phyloP scores from a whole-genome alignment of 1,284 basidiomycete genomes.

The Ganoderma resinaceum region DNA sequence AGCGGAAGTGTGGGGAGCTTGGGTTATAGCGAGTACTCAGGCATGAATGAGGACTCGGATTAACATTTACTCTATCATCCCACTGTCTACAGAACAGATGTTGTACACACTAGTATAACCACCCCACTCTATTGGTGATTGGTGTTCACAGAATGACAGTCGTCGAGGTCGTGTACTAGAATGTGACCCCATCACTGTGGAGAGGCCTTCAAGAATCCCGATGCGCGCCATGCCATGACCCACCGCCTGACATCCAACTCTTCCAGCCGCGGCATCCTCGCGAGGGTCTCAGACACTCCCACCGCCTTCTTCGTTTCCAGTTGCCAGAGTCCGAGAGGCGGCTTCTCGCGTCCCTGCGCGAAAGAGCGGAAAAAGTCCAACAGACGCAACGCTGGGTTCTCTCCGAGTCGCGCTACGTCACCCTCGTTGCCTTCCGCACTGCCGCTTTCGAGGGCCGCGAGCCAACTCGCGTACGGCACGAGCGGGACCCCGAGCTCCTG shows the following conservation, averaged over 20 bases:
- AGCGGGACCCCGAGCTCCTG: slow-evolving; percentile 18
- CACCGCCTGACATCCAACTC: slow-evolving; percentile 12
- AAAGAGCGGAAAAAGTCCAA: slow-evolving; percentile 25
- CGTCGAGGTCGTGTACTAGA: no score
- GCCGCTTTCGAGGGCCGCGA: slow-evolving; percentile 14
- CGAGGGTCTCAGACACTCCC: slow-evolving; percentile 17
- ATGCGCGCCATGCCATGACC: slow-evolving; percentile 17
- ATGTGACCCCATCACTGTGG: no score
- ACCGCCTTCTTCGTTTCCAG: slow-evolving; percentile 16
- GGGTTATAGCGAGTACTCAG: slow-evolving; percentile 48
- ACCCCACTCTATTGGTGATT: no score
- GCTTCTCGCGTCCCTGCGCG: not conserved
- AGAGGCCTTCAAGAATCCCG: slow-evolving; percentile 13
- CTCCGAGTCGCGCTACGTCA: slow-evolving; percentile 10
- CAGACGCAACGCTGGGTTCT: slow-evolving; percentile 27
- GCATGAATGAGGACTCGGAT: not conserved
- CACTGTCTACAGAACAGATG: no score
- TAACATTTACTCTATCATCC: not conserved
- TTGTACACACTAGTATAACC: not conserved
- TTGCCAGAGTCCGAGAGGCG: slow-evolving; percentile 12
- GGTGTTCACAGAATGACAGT: no score
- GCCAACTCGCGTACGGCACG: slow-evolving; percentile 24
- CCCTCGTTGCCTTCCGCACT: not conserved
- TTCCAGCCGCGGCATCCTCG: slow-evolving; percentile 11
- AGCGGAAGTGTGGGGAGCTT: slow-evolving; percentile 47